Base-by-base conservation (phyloP, 306 rosid genomes). In the Prunus padus region DNA sequence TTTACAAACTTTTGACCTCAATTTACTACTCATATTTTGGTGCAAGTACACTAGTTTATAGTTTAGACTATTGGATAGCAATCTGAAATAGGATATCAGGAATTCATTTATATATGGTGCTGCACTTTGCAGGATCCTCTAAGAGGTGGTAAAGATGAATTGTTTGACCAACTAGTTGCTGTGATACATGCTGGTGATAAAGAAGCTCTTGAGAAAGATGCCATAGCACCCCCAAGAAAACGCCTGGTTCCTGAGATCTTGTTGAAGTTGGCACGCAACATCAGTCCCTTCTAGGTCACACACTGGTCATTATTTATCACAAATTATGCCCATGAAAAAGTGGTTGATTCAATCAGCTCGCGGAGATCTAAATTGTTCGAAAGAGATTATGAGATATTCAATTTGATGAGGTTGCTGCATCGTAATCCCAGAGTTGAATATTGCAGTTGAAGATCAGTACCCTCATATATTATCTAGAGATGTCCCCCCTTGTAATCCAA, bases 181-280 rank as follows among this genome's bases (percentile, higher is more conserved):
- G 61, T 84, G 15, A 75, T 95, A 77, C 99, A 95, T 80, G 82
- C 92, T 7, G 71, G 77, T 64, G 99, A 92, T 55, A 77, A 78
- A 47, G 99, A 88, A 63, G 93, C 97, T 75, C 92, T 86, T 72
- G 86, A 84, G 74, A 80, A 86, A 84, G 91, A 84, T 61, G 89
- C 87, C 8, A 47, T 7, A 71, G 97, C 97, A 18, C 89, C 92
- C 52, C 92, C 88, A 26, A 88, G 96, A 82, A 84, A 77, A 71
- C 92, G 97, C 73, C 83, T 88, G 42, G 93, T 88, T 80, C 99
- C 99, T 4, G 97, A 92, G 91, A 49, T 92, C 51, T 85, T 95
- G 82, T 84, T 95, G 49, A 77, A 82, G 74, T 67, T 95, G 73
- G 99, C 97, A 18, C 65, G 81, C 75, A 63, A 76, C 73, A 86